Conservation (phyloP, 495 filamentous ascomycete genomes). For the Xylaria grammica region DNA sequence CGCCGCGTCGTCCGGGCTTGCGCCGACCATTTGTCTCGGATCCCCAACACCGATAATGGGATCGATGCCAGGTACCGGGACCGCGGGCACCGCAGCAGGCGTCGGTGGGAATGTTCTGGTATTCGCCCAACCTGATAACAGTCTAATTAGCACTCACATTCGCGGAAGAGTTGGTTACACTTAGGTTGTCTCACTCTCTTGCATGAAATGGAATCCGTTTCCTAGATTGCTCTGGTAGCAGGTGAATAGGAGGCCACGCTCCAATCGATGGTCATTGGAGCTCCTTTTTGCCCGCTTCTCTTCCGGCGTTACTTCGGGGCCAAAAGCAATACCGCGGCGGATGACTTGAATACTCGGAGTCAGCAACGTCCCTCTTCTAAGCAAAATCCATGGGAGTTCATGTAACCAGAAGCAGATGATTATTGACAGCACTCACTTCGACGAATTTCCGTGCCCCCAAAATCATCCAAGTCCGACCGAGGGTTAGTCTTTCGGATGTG, state of each 20-base stretch:
- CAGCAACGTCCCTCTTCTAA: constrained; percentile 1
- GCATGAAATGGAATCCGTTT: constrained; percentile 47
- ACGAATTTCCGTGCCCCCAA: constrained; percentile 13
- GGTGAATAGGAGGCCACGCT: constrained; percentile 48
- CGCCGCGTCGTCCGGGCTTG: constrained; percentile 22
- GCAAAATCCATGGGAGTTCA: neutral
- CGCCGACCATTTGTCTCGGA: constrained; percentile 23
- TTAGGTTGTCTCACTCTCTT: constrained; percentile 30
- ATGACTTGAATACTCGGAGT: constrained; percentile 28
- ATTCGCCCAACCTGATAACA: constrained; percentile 15
- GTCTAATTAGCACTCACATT: neutral
- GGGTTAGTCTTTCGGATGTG: constrained; percentile 52
- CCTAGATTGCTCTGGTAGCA: constrained; percentile 49
- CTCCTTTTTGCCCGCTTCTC: constrained; percentile 26
- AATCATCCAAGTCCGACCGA: constrained; percentile 35
- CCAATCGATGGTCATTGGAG: constrained; percentile 19
- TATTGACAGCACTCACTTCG: constrained; percentile 15
- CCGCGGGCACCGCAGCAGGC: neutral
- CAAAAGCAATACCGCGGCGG: constrained; percentile 50
- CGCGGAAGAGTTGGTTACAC: too few species aligned
- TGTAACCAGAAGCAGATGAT: too few species aligned
- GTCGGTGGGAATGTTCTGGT: neutral
- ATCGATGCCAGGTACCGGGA: constrained; percentile 37
- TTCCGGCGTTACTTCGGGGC: constrained; percentile 39
- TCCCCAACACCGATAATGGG: constrained; percentile 41